phyloP scores from a whole-genome alignment of 2,329 filamentous ascomycete genomes.

The Neocatenulostroma microsporum region DNA sequence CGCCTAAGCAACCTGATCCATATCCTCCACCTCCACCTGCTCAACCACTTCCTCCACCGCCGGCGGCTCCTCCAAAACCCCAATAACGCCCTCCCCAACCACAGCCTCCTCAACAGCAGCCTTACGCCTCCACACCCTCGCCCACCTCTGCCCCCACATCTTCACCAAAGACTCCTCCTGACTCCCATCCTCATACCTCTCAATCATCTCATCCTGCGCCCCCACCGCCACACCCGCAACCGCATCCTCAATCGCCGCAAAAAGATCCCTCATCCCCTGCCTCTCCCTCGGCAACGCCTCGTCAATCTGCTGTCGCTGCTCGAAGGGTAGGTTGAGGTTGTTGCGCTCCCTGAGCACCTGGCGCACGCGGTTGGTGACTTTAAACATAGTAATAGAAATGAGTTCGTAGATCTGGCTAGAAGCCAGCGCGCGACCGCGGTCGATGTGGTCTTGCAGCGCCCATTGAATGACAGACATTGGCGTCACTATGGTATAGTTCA shows the following conservation, averaged over 20 bases:
- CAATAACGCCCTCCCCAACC: constrained; percentile 49
- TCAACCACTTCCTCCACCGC: constrained; percentile 8
- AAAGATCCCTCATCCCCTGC: constrained; percentile 68
- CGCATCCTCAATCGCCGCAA: constrained; percentile 71
- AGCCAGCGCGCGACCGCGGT: constrained; percentile 51
- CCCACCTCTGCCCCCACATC: constrained; percentile 70
- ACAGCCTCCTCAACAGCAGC: constrained; percentile 76
- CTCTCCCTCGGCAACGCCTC: constrained; percentile 63
- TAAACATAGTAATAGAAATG: constrained; percentile 77
- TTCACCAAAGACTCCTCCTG: constrained; percentile 45
- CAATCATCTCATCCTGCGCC: constrained; percentile 66
- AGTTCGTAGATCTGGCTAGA: constrained; percentile 80
- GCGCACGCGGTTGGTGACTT: constrained; percentile 78
- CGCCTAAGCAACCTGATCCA: constrained; percentile 22
- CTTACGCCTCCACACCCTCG: constrained; percentile 73
- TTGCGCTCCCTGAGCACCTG: constrained; percentile 63
- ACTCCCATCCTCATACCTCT: constrained; percentile 52
- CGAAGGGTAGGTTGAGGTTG: constrained; percentile 48
- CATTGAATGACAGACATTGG: constrained; percentile 82
- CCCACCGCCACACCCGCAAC: constrained; percentile 64
- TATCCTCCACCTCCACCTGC: constrained; percentile 19
- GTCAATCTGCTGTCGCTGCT: constrained; percentile 54
- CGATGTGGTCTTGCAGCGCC: constrained; percentile 63
- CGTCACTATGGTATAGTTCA: constrained; percentile 93
- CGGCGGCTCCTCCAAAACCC: constrained; percentile 34